Evolutionary conservation across 1,284 basidiomycete species (phyloP), one percentile per base, ranked within the genome.

Genomic region (Schizopora paradoxa): DNA sequence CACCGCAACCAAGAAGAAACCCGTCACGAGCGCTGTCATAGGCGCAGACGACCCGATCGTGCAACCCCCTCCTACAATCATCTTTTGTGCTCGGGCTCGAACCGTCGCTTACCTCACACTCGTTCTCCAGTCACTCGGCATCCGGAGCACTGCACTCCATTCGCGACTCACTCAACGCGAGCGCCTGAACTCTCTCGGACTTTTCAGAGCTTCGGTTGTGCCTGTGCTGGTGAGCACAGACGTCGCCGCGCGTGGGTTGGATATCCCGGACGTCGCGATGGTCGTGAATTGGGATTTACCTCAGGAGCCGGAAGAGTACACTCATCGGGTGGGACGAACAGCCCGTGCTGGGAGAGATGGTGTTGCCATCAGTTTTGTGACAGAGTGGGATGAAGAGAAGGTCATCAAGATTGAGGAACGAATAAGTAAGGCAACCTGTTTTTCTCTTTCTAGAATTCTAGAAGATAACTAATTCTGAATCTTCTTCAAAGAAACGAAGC

Each of bases 221-320:
- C 92, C 93, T 2, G 86, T 99, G 35, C 73, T 99, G 23, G 77
- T 99, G 41, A 92, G 89, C 19, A 98, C 95, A 2, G 95, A 97
- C 62, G 92, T 99, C 21, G 95, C 92, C 6, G 88, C 89, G 28
- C 82, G 94, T 60, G 94, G 94, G 41, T 69, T 98, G 52, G 94
- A 98, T 67, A 95, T 98, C 48, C 90, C 90, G 51, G 91, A 95
- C 56, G 93, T 98, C 14, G 91, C 90, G 16, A 80, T 96, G 68
- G 91, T 98, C 28, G 74, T 96, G 51, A 99, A 99, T 58, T 99
- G 93, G 92, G 96, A 99, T 63, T 64, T 99, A 56, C 87, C 96
- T 41, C 68, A 69, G 16, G 81, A 85, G 58, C 73, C 85, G 5
- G 75, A 86, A 64, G 81, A 87, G 63, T 86, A 88, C 60, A 87